These are phyloP conservation scores for Fusarium transvaalense DNA, from an alignment of 2,329 filamentous ascomycete genomes.

Conservation along the genomic window DNA sequence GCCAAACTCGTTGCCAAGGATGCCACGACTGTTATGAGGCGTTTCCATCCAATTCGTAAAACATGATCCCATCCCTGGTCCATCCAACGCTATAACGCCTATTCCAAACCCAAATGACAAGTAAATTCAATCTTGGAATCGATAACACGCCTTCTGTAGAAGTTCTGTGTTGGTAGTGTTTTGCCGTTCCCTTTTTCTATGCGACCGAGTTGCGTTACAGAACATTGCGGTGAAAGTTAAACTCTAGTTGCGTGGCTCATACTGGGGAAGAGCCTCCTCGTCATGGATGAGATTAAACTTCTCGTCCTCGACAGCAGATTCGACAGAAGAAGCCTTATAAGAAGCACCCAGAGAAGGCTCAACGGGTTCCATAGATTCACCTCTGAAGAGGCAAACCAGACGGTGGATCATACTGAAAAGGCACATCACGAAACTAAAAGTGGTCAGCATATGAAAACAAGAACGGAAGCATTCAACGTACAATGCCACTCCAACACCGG, in stretches of 20 bases:
- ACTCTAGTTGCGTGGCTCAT: slow-evolving; percentile 46
- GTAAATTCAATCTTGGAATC: slow-evolving; percentile 42
- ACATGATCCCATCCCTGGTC: slow-evolving; percentile 16
- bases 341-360: slow-evolving; percentile 24
- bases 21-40: slow-evolving; percentile 3
- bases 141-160: slow-evolving; percentile 17
- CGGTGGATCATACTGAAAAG: slow-evolving; percentile 72
- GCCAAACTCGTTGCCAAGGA: slow-evolving; percentile 13
- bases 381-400: slow-evolving; percentile 64
- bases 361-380: slow-evolving; percentile 25
- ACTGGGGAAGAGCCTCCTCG: slow-evolving; percentile 49
- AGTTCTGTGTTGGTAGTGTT: slow-evolving; percentile 12
- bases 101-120: slow-evolving; percentile 16
- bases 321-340: slow-evolving; percentile 54
- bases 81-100: slow-evolving; percentile 35
- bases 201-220: not conserved
- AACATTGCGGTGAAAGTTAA: not conserved
- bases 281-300: slow-evolving; percentile 64
- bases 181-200: slow-evolving; percentile 1
- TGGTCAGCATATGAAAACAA: slow-evolving; percentile 46
- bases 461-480: slow-evolving; percentile 52
- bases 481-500: slow-evolving; percentile 76
- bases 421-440: slow-evolving; percentile 70
- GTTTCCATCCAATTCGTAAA: slow-evolving; percentile 29
- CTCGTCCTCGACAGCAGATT: slow-evolving; percentile 59